These are phyloP conservation scores for Phaeotremella skinneri DNA, from an alignment of 768 basidiomycete genomes.

Conservation along the genomic window DNA sequence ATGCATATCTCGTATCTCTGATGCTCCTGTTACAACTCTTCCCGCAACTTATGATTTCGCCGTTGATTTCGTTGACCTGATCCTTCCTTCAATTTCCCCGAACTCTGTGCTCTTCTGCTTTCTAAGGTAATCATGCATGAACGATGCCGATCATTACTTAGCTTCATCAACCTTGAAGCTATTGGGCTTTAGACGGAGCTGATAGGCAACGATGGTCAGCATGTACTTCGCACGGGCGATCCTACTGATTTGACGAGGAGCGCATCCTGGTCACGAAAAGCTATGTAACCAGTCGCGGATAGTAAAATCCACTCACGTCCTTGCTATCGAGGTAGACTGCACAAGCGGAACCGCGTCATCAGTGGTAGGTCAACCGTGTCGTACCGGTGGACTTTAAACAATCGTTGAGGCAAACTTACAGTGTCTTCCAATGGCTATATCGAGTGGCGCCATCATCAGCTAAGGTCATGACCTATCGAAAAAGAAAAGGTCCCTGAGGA, in stretches of 20 bases:
- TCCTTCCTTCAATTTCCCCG: not conserved
- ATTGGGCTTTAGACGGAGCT: not conserved
- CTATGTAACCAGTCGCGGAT: too few species aligned
- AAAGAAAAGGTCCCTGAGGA: not conserved
- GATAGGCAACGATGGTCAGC: not conserved
- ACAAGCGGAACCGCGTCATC: too few species aligned
- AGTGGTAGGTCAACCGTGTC: not conserved
- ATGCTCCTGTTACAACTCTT: too few species aligned
- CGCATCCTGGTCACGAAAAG: too few species aligned
- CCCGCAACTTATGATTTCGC: not conserved
- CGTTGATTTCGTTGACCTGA: not conserved
- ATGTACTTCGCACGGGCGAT: too few species aligned
- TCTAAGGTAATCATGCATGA: not conserved
- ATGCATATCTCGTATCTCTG: too few species aligned
- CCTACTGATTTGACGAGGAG: too few species aligned
- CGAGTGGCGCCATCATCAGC: not conserved
- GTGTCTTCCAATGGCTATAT: not conserved
- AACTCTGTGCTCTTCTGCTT: not conserved
- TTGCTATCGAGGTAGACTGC: not conserved
- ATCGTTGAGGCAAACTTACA: slow-evolving; percentile 1
- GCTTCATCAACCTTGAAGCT: not conserved
- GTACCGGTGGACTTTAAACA: not conserved
- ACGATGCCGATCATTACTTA: not conserved
- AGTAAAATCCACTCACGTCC: not conserved
- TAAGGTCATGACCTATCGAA: not conserved